Base-by-base conservation (phyloP, 257 asterid species). In the Prunella vulgaris region DNA sequence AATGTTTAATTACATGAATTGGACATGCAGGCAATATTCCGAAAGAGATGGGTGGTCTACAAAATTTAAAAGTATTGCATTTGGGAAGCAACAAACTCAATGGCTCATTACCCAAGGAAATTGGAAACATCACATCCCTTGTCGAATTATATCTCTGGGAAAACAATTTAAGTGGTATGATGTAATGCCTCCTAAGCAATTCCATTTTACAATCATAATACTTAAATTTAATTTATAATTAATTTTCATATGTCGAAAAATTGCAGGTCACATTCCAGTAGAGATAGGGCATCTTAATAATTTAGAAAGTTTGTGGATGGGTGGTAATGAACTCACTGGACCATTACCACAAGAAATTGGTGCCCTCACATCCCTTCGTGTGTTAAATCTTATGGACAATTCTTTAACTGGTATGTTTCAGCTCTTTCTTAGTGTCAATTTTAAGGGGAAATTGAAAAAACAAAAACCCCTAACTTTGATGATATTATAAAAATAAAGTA, bases 321-420 rank as follows among this genome's bases (percentile, higher is more conserved):
- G 60, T 54, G 60, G 60, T 54, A 54, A 54, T 54, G 33, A 54
- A 54, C 32, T 54, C 8, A 22, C n/a, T 54, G 60, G 60, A 54
- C 33, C 60, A 54, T 9, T 54, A 54, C 60, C 60, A 20, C 17
- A 1, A 54, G 33, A 54, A 54, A 54, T 54, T 10, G 33, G 60
- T 1, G 3, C n/a, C 15, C 22, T 54, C 60, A 24, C 33, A 54
- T 18, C 60, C 30, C 33, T 54, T 54, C 32, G 24, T 54, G 3
- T 8, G 24, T 54, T 54, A 54, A 54, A 54, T 12, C 60, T 54
- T 1, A 4, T 54, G 60, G 4, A 8, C 33, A 54, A 54, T 15
- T 54, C 60, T 20, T 22, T 54, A 24, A 54, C 32, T 3, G 60
- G 60, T 54, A 54, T 10, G 60, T 54, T 54, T 20, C 49, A 5